These are phyloP conservation scores for Salix caprea DNA, from an alignment of 345 rosid species.

Conservation along the genomic window DNA sequence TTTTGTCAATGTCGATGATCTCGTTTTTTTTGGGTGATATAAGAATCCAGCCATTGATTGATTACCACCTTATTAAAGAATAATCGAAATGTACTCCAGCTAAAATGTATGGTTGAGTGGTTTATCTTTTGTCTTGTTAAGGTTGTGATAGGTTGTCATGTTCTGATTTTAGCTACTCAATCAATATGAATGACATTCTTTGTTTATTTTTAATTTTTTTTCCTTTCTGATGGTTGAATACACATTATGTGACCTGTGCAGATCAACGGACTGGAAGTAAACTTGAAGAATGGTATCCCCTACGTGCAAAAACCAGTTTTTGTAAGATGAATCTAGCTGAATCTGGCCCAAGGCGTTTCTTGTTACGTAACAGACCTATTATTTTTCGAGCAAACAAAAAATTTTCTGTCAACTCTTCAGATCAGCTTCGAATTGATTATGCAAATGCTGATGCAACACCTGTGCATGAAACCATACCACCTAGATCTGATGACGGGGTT, in stretches of 20 bases:
- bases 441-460: conserved; percentile 32
- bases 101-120: not conserved
- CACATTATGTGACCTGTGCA: conserved; percentile 7
- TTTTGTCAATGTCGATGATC: not conserved
- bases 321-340: conserved; percentile 25
- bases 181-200: not conserved
- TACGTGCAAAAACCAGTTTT: conserved; percentile 15
- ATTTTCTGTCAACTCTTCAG: conserved; percentile 37
- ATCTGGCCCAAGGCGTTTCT: conserved; percentile 17
- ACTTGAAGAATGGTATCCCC: conserved; percentile 15
- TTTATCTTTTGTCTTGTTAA: not conserved
- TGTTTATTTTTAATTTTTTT: no score
- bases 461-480: conserved; percentile 32
- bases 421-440: conserved; percentile 39
- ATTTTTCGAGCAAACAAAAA: conserved; percentile 18
- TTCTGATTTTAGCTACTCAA: no score
- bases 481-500: conserved; percentile 26
- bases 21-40: not conserved
- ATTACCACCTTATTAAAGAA: no score
- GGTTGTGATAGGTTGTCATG: not conserved
- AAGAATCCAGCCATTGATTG: not conserved
- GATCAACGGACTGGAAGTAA: conserved; percentile 24
- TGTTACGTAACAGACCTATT: conserved; percentile 25
- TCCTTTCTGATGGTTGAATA: not conserved
- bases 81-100: not conserved